These are phyloP conservation scores for Wickerhamiella lipophila DNA, from an alignment of 805 yeast genomes.

Conservation along the genomic window DNA sequence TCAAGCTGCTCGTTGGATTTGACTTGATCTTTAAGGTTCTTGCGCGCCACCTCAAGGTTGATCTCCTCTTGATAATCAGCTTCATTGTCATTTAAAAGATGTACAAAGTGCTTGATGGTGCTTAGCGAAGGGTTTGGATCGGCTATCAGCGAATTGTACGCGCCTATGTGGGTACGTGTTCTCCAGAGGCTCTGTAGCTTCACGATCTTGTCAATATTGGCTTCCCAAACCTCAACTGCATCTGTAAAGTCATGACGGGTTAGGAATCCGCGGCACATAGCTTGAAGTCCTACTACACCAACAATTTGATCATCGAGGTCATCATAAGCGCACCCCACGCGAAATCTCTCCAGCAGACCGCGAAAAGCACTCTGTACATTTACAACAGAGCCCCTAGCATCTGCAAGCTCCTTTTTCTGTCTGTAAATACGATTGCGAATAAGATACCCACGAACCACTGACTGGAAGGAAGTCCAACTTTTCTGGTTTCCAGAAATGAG, in stretches of 20 bases:
- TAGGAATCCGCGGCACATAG: slow-evolving; percentile 26
- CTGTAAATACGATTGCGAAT: slow-evolving; percentile 15
- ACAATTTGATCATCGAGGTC: slow-evolving; percentile 28
- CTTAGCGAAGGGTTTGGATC: slow-evolving; percentile 65
- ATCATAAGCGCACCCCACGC: slow-evolving; percentile 24
- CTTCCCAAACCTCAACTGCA: slow-evolving; percentile 37
- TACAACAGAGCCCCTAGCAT: slow-evolving; percentile 15
- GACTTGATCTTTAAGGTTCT: slow-evolving; percentile 57
- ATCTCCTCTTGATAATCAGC: slow-evolving; percentile 65
- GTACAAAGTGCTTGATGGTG: slow-evolving; percentile 65
- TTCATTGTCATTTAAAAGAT: slow-evolving; percentile 58
- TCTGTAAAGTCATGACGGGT: slow-evolving; percentile 21
- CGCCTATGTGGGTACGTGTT: slow-evolving; percentile 52
- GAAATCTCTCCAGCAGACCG: slow-evolving; percentile 29
- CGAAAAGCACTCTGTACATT: slow-evolving; percentile 30
- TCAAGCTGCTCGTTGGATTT: slow-evolving; percentile 59
- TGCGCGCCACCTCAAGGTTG: slow-evolving; percentile 52
- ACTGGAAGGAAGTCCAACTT: slow-evolving; percentile 34
- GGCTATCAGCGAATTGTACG: slow-evolving; percentile 58
- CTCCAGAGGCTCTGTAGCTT: slow-evolving; percentile 64
- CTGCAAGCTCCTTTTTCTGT: slow-evolving; percentile 3
- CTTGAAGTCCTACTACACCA: slow-evolving; percentile 27
- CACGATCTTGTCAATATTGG: slow-evolving; percentile 47
- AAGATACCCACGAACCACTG: slow-evolving; percentile 39
- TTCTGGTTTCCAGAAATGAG: not conserved